Evolutionary conservation across 805 yeast genomes (phyloP).

Genomic region (Lachancea dasiensis): DNA sequence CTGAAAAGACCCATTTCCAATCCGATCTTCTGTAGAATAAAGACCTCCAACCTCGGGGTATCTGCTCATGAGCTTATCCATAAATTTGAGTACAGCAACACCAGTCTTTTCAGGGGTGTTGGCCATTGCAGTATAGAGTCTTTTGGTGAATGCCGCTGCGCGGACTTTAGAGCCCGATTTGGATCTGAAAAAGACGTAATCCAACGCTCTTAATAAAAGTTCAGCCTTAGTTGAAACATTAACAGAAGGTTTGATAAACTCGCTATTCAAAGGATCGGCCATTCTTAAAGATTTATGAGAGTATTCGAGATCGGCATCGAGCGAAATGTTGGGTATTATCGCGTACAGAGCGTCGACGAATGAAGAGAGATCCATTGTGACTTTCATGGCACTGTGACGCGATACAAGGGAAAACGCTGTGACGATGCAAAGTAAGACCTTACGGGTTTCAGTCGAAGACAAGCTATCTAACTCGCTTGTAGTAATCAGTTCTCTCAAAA

Average conservation of each 20-base stretch:
- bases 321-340: constrained; percentile 57
- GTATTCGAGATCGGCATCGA: constrained; percentile 81
- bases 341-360: constrained; percentile 74
- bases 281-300: constrained; percentile 75
- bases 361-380: constrained; percentile 73
- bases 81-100: constrained; percentile 67
- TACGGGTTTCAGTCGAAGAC: constrained; percentile 52
- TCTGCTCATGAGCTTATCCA: constrained; percentile 67
- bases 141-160: constrained; percentile 76
- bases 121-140: constrained; percentile 59
- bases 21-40: constrained; percentile 82
- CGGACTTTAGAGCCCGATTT: constrained; percentile 59
- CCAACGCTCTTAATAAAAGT: constrained; percentile 67
- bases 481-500: constrained; percentile 70
- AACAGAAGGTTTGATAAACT: constrained; percentile 57
- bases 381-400: constrained; percentile 64
- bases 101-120: constrained; percentile 87
- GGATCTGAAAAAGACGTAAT: constrained; percentile 73
- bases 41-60: constrained; percentile 69
- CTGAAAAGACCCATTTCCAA: constrained; percentile 72
- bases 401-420: constrained; percentile 84
- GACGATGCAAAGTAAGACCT: constrained; percentile 72
- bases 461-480: constrained; percentile 45
- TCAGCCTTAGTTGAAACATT: constrained; percentile 88
- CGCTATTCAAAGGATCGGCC: constrained; percentile 62